Evolutionary conservation across 2,329 filamentous ascomycete species (phyloP).

Genomic region (Lojkania enalia): DNA sequence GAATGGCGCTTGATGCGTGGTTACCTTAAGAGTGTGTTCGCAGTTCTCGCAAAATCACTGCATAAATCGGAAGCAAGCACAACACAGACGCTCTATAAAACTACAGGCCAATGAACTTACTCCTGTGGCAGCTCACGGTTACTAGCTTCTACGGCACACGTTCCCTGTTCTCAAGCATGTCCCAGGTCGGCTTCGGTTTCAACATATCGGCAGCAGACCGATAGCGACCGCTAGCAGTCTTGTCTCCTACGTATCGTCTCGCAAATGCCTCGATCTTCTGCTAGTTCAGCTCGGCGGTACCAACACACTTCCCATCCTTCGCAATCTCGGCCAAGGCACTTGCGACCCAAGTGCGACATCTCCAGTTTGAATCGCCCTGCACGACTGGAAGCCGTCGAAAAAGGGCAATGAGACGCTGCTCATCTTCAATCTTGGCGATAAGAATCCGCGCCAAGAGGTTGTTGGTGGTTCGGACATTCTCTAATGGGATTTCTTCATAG

Average conservation of each 20-base stretch:
- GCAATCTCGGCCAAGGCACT: conserved; percentile 40
- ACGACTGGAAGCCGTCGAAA: conserved; percentile 39
- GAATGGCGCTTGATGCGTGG: conserved; percentile 3
- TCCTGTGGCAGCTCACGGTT: neutral
- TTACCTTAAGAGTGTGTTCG: conserved; percentile 7
- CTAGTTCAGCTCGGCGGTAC: conserved; percentile 47
- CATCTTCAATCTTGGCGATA: conserved; percentile 47
- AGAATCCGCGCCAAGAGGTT: conserved; percentile 45
- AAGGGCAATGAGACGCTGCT: conserved; percentile 37
- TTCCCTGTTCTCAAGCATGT: conserved; percentile 29
- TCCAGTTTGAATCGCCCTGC: conserved; percentile 43
- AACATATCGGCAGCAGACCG: conserved; percentile 9
- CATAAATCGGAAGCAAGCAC: neutral
- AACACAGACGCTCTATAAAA: neutral
- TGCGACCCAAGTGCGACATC: conserved; percentile 48
- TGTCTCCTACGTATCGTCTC: conserved; percentile 42
- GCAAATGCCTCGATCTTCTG: conserved; percentile 38
- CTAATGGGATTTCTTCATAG: conserved; percentile 26
- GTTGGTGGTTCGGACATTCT: conserved; percentile 16
- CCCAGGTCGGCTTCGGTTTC: conserved; percentile 33
- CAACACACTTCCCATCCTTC: conserved; percentile 44
- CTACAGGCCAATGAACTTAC: neutral
- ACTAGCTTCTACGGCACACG: conserved; percentile 15
- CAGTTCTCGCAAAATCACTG: neutral
- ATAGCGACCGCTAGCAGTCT: conserved; percentile 31